These are phyloP conservation scores for Chionographis japonica DNA, from an alignment of 106 monocot species.

Conservation along the genomic window DNA sequence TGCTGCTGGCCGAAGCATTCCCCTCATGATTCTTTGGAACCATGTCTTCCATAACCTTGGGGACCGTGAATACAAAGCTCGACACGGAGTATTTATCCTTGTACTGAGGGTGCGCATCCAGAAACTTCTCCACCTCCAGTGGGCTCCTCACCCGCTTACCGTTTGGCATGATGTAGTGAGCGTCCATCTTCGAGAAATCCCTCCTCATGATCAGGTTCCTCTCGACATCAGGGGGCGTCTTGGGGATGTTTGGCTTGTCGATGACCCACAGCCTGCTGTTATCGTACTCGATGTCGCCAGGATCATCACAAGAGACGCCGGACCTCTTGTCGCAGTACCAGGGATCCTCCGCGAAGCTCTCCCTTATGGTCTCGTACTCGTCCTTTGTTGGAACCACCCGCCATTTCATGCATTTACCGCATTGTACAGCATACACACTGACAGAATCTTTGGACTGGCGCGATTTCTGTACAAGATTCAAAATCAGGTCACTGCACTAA, in stretches of 20 bases:
- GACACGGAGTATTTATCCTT: conserved; percentile 29
- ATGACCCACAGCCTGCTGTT: conserved; percentile 62
- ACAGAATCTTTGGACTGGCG: conserved; percentile 25
- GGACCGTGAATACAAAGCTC: conserved; percentile 46
- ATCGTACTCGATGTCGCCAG: conserved; percentile 69
- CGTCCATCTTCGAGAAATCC: conserved; percentile 75
- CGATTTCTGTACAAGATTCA: conserved; percentile 21
- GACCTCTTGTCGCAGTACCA: conserved; percentile 58
- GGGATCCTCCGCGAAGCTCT: conserved; percentile 70
- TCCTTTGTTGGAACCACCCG: conserved; percentile 58
- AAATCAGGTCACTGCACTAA: background rate
- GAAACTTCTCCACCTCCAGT: conserved; percentile 64
- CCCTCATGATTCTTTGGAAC: conserved; percentile 21
- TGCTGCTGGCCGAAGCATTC: conserved; percentile 19
- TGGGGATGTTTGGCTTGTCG: conserved; percentile 87
- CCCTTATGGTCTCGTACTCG: conserved; percentile 77
- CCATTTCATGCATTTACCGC: conserved; percentile 71
- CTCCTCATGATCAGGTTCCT: conserved; percentile 52
- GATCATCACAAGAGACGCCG: conserved; percentile 58
- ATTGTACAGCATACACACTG: conserved; percentile 74
- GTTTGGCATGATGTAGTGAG: conserved; percentile 73
- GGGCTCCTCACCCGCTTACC: conserved; percentile 64
- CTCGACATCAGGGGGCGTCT: conserved; percentile 45
- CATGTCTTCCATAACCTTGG: conserved; percentile 57
- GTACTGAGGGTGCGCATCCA: conserved; percentile 64